Evolutionary conservation across 140 eudicot genomes (phyloP).

Genomic region (Erigeron philadelphicus): DNA sequence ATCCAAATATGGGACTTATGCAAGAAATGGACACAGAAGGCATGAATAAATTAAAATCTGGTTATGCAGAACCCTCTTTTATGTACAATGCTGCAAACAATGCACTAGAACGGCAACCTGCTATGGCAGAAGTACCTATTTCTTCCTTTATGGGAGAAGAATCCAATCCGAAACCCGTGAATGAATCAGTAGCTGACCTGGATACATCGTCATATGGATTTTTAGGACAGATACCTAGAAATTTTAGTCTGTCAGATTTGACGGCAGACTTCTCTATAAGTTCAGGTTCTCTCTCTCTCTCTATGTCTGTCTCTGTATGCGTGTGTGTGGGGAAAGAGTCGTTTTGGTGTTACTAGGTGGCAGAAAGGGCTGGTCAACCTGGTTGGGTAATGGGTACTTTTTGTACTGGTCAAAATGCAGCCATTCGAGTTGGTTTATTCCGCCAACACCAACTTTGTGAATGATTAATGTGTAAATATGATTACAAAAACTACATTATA

Average conservation of each 20-base stretch:
- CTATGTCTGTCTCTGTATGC: not conserved
- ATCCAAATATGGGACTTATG: constrained; percentile 55
- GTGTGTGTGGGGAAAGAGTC: not conserved
- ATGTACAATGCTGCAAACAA: constrained; percentile 44
- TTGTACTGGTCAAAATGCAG: too few relatives aligned
- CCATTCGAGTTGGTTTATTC: too few relatives aligned
- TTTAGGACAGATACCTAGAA: constrained; percentile 72
- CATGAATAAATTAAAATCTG: constrained; percentile 51
- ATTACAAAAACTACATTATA: not conserved
- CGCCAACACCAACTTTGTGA: not conserved
- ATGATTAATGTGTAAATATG: not conserved
- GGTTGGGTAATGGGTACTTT: too few relatives aligned
- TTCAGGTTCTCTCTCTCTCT: constrained; percentile 45
- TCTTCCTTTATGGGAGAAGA: constrained; percentile 51
- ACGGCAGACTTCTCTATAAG: constrained; percentile 60
- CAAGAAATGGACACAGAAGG: constrained; percentile 53
- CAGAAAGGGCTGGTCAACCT: not conserved
- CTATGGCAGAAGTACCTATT: constrained; percentile 40
- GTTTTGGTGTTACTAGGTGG: not conserved
- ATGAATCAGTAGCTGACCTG: constrained; percentile 37
- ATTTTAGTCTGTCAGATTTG: constrained; percentile 75
- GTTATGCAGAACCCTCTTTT: constrained; percentile 37
- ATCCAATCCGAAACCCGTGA: constrained; percentile 41
- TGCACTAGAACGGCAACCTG: constrained; percentile 39
- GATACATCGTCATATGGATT: constrained; percentile 53